Evolutionary conservation across 371 early-diverging fungal species (phyloP), one percentile per base, ranked within the genome.

Genomic region (Rhizomucor pusillus): DNA sequence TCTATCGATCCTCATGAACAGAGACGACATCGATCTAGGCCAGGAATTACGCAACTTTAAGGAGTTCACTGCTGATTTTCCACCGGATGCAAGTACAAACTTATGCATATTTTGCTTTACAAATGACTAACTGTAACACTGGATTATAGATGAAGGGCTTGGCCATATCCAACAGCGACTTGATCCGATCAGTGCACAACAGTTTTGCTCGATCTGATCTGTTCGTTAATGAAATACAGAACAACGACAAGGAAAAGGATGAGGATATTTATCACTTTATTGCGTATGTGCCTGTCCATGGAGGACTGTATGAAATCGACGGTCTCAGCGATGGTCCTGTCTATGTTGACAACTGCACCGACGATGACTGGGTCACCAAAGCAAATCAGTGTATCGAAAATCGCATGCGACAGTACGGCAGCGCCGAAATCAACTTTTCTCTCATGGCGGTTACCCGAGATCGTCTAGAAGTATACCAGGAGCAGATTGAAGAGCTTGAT

Each of bases 211-310:
- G 91, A 25, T 77, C 86, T 1, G 89, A 90, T 59, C 80, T 89
- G 3, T 90, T 91, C 60, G 76, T 87, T 24, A 84, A 86, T 48
- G 92, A 90, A 54, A 76, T 77, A 62, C 59, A 67, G 12, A 79
- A 84, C 45, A 73, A 79, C 2, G 53, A 60, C 29, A 80, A 80
- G 5, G 72, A 70, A 10, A 86, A 88, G 46, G 82, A 85, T 36
- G 93, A 92, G 39, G 94, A 92, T 50, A 57, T 86, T 10, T 95
- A 90, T 56, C 97, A 96, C 59, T 96, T 95, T 62, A 85, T 94
- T 53, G 81, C 88, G 16, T 96, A 90, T 49, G 74, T 94, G 16
- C 94, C 94, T 4, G 73, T 89, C 18, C 73, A 85, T 49, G 93
- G 91, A 1, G 74, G 75, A 3, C 66, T 95, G 6, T 93, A 88